Evolutionary conservation across 1,139 yeast genomes (phyloP), one percentile per base, ranked within the genome.

Genomic region (Kodamaea sp.): DNA sequence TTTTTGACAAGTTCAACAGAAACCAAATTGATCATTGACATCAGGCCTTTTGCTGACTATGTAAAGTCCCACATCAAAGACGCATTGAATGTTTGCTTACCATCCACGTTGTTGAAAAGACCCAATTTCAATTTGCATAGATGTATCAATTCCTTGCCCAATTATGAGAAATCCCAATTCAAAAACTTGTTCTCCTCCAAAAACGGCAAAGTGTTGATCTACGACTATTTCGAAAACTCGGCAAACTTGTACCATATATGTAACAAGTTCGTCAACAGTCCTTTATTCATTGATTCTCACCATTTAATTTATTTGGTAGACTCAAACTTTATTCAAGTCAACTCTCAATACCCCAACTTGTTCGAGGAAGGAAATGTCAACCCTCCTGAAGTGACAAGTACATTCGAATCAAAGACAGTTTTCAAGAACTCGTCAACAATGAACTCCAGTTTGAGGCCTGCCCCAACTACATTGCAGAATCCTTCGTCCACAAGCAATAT

Each of bases 31-130:
- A 46, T 82, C 4, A 62, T 87, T 11, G 96, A 87, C 53, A 76
- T 82, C 13, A 66, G 96, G 33, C 83, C 95, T 1, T 83, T 75
- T 49, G 74, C 83, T 4, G 86, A 81, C 34, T 83, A 64, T 54
- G 64, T 75, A 21, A 66, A 62, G 37, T 52, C 69, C 4, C 81
- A 80, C 38, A 53, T 87, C 11, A 49, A 48, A n/a, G 61, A 70
- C 29, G 74, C 95, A 2, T 62, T 83, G 28, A 83, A 83, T 51
- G 71, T 86, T 22, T 83, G 90, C 50, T 63, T 86, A 15, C 95
- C 95, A 2, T 79, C 92, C 13, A 86, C 95, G 1, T 65, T 87
- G 30, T 61, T 87, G 44, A 83, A 83, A 52, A 72, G 96, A 42
- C 68, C 76, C 24, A 79, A 76, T 39, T 85, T 82, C 50, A 74